Base-by-base conservation (phyloP, 805 yeast genomes). In the Wickerhamiella hasegawae region DNA sequence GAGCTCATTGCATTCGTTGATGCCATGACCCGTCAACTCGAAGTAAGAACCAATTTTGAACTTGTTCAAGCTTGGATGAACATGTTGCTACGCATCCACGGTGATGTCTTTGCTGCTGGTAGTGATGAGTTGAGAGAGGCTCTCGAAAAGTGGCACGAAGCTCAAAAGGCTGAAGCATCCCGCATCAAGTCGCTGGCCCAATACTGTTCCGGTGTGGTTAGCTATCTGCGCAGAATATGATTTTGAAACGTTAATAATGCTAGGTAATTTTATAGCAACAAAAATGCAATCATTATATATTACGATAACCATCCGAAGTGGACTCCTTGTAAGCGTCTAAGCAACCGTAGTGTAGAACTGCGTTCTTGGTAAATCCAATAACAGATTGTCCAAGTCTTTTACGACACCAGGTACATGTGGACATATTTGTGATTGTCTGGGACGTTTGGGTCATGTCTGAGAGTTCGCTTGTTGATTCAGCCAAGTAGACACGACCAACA, bases 181-280 rank as follows among this genome's bases (percentile, higher is more conserved):
- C 63, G 62, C 12, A 54, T 85, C 47, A 93, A 82, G 48, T 70
- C 67, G 21, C 55, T 80, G 40, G 70, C 71, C 27, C 79, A 83
- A 52, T 82, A 73, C 55, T 81, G 94, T 54, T 67, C 90, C 1
- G 85, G 93, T 39, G 83, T 84, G 14, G 58, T 79, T 22, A 67
- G 64, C 43, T 73, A 80, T 47, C 61, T 82, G 32, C 33, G 56
- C 24, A 32, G 22, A 4, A 25, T 39, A 5, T n/a, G n/a, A n/a
- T n/a, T n/a, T n/a, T n/a, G n/a, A n/a, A n/a, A n/a, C n/a, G n/a
- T n/a, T n/a, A n/a, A n/a, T n/a, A n/a, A n/a, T n/a, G n/a, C n/a
- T n/a, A n/a, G n/a, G n/a, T n/a, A n/a, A n/a, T n/a, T n/a, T n/a
- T n/a, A n/a, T n/a, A n/a, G n/a, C n/a, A n/a, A n/a, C n/a, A n/a